A percentile compares a stretch with the other conserved stretches of the same genome.
Evolutionary conservation across 2,329 filamentous ascomycete species (phyloP).

Genomic region (Colletotrichum endophyticum): DNA sequence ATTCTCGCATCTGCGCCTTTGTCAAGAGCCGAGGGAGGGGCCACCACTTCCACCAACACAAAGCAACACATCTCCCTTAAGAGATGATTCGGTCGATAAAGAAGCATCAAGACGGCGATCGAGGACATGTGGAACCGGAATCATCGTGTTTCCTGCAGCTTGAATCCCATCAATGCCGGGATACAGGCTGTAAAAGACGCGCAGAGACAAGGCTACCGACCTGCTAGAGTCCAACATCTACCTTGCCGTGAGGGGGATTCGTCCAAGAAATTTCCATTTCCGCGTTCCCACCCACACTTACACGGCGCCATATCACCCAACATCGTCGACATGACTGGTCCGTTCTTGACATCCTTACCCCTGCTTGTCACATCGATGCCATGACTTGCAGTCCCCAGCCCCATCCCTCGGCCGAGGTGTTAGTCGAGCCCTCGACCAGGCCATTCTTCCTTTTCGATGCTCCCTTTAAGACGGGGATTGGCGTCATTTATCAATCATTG

Average conservation of each 20-base stretch:
- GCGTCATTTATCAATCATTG: slow-evolving; percentile 4
- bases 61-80: neutral
- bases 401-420: neutral
- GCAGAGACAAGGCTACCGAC: neutral
- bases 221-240: slow-evolving; percentile 2
- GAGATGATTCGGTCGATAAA: neutral
- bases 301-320: neutral
- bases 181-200: neutral
- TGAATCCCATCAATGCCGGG: neutral
- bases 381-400: slow-evolving; percentile 9
- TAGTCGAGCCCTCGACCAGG: neutral
- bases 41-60: neutral
- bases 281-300: slow-evolving; percentile 8
- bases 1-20: neutral
- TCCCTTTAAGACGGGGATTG: neutral
- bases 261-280: slow-evolving; percentile 5
- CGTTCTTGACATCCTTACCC: neutral
- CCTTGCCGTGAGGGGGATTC: slow-evolving; percentile 1
- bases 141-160: neutral
- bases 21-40: neutral
- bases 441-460: neutral
- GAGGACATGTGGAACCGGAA: neutral
- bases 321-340: neutral
- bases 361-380: slow-evolving; percentile 3
- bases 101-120: neutral